Evolutionary conservation across 2,329 filamentous ascomycete genomes (phyloP).

Genomic region (Aspergillus sp.): DNA sequence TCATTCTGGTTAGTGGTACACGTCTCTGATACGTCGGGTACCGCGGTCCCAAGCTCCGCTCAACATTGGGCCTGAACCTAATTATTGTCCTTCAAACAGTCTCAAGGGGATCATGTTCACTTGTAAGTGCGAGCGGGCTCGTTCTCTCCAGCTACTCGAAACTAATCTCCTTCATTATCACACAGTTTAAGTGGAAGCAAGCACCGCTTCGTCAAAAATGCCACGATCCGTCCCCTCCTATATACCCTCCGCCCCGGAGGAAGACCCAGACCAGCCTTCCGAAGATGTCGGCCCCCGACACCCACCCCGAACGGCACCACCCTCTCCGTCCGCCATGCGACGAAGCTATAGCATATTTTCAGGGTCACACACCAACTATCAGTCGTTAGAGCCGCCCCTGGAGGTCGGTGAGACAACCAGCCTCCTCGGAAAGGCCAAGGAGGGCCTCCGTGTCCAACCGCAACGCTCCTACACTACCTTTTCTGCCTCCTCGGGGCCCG

Average conservation of each 20-base stretch:
- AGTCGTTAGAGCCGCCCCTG: constrained; percentile 35
- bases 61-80: constrained; percentile 7
- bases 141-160: neutral
- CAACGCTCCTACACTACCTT: constrained; percentile 44
- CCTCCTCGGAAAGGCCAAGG: constrained; percentile 33
- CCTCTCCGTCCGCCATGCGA: constrained; percentile 41
- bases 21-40: neutral
- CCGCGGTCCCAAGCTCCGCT: constrained; percentile 3
- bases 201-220: constrained; percentile 27
- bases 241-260: constrained; percentile 24
- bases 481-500: constrained; percentile 37
- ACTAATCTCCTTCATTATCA: constrained; percentile 7
- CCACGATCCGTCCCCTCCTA: constrained; percentile 38
- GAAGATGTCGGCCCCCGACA: constrained; percentile 17
- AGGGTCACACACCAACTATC: constrained; percentile 38
- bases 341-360: constrained; percentile 35
- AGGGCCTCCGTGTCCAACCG: constrained; percentile 26
- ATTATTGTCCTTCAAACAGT: neutral
- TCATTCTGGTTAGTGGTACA: neutral
- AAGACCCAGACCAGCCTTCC: constrained; percentile 18
- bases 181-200: constrained; percentile 14
- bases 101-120: constrained; percentile 11
- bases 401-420: constrained; percentile 42
- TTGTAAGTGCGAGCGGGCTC: neutral
- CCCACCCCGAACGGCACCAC: constrained; percentile 37